Conservation (phyloP, 2,329 filamentous ascomycete species). For the Aspergillus tamarii region DNA sequence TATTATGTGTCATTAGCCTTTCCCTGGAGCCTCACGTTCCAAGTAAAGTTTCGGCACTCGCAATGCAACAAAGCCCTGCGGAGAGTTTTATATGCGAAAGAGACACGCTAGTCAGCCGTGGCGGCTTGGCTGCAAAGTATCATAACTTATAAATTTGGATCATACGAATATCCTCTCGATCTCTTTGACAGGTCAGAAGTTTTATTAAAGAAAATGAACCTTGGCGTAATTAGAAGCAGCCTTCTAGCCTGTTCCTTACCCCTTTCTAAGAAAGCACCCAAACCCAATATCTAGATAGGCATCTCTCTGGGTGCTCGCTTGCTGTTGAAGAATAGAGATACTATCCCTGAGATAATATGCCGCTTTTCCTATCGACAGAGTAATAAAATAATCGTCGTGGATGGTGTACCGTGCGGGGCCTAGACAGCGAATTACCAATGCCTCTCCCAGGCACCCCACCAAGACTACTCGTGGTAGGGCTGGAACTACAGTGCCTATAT, state of each 20-base stretch:
- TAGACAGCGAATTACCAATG: not conserved
- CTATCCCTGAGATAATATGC: not conserved
- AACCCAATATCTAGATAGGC: not conserved
- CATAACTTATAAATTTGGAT: not conserved
- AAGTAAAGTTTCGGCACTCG: not conserved
- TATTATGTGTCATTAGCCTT: not conserved
- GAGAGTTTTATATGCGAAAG: not conserved
- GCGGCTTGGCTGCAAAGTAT: not conserved
- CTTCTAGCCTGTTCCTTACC: too few relatives aligned
- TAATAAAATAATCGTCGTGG: not conserved
- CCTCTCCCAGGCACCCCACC: not conserved
- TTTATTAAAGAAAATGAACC: not conserved
- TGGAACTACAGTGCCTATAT: not conserved
- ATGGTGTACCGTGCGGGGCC: not conserved
- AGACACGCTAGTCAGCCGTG: not conserved
- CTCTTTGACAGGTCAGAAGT: not conserved
- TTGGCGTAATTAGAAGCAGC: not conserved
- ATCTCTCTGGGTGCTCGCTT: not conserved
- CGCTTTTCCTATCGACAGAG: not conserved
- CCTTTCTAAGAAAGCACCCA: too few relatives aligned
- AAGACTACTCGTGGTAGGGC: not conserved
- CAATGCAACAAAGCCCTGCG: not conserved
- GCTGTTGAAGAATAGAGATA: not conserved
- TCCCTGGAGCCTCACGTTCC: not conserved
- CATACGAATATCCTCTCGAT: not conserved